Evolutionary conservation across 441 rosid species (phyloP).

Genomic region (Dalechampia spathulata): DNA sequence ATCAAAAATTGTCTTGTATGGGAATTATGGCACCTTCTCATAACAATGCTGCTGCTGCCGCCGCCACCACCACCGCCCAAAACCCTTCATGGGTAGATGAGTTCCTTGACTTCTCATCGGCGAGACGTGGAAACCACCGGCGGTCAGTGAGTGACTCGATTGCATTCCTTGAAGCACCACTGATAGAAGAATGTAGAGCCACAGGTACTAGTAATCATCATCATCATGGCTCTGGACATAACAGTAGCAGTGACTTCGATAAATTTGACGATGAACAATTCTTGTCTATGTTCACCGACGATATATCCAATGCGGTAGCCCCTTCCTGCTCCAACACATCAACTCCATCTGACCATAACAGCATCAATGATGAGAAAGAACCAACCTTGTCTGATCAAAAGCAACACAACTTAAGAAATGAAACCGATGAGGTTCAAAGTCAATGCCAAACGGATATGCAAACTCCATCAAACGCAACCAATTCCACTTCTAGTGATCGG

Average conservation of each 20-base stretch:
- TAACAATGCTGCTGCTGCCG: conserved; percentile 10
- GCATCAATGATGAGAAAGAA: conserved; percentile 41
- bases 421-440: conserved; percentile 43
- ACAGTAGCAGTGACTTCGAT: conserved; percentile 29
- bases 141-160: conserved; percentile 74
- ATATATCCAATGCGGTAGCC: conserved; percentile 21
- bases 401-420: conserved; percentile 23
- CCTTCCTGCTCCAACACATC: conserved; percentile 37
- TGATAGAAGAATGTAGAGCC: conserved; percentile 32
- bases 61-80: conserved; percentile 20
- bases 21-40: not conserved
- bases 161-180: conserved; percentile 43
- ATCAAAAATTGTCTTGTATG: conserved; percentile 27
- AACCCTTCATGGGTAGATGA: conserved; percentile 88
- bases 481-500: conserved; percentile 21
- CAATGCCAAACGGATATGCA: conserved; percentile 31
- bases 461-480: conserved; percentile 15
- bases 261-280: conserved; percentile 55
- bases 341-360: conserved; percentile 46
- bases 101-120: conserved; percentile 79
- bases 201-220: not conserved
- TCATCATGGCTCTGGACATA: conserved; percentile 8
- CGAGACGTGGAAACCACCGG: conserved; percentile 64
- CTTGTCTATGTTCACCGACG: conserved; percentile 56
- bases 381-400: conserved; percentile 19